These are phyloP conservation scores for Przewalskia tangutica DNA, from an alignment of 257 asterid genomes.

Conservation along the genomic window DNA sequence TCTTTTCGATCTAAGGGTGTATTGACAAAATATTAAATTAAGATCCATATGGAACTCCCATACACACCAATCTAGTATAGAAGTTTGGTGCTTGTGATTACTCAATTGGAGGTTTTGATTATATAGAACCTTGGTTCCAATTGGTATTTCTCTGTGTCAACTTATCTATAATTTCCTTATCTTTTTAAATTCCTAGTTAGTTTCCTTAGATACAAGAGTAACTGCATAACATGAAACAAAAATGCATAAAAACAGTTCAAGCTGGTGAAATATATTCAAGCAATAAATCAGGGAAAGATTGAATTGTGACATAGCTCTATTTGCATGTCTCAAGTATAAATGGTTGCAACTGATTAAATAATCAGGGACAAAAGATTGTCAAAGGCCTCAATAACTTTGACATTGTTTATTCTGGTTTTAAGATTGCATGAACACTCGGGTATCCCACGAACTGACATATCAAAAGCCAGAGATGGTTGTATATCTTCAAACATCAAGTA, in stretches of 20 bases:
- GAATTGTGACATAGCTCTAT: background rate
- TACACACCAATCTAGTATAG: no score
- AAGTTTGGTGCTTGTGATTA: no score
- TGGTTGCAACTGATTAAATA: background rate
- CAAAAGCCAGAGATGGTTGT: background rate
- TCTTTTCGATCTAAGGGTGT: no score
- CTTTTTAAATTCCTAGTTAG: no score
- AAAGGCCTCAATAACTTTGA: slow-evolving; percentile 5
- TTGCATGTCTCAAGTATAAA: background rate
- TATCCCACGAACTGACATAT: background rate
- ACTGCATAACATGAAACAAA: background rate
- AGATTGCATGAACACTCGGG: background rate
- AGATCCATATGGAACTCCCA: no score
- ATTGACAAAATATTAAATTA: no score
- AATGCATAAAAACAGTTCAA: background rate
- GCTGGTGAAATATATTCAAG: background rate
- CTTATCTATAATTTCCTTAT: no score
- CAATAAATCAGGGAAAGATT: background rate
- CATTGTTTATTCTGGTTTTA: slow-evolving; percentile 6
- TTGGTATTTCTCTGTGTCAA: no score
- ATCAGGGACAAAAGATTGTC: background rate
- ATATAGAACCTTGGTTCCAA: no score
- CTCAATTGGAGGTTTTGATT: no score
- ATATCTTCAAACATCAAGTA: slow-evolving; percentile 64
- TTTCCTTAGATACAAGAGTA: background rate